Evolutionary conservation across 208 protist genomes (phyloP).

Genomic region (Spongospora subterranea): DNA sequence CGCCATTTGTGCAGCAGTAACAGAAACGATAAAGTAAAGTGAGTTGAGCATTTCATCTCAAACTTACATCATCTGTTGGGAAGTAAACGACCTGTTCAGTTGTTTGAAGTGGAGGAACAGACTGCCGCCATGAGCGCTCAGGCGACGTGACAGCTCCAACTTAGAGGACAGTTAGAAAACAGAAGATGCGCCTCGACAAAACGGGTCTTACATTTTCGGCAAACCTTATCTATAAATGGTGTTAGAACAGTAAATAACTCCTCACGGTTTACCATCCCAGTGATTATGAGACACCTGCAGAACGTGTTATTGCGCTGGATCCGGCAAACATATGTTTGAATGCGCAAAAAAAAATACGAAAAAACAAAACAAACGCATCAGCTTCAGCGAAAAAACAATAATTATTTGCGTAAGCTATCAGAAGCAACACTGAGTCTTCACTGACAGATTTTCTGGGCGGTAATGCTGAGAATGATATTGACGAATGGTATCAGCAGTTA

Average conservation of each 20-base stretch:
- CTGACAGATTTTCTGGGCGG: constrained; percentile 63
- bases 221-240: constrained; percentile 12
- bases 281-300: constrained; percentile 53
- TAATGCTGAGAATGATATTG: constrained; percentile 66
- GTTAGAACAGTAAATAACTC: constrained; percentile 44
- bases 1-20: too few species aligned
- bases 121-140: constrained; percentile 10
- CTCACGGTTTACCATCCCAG: constrained; percentile 52
- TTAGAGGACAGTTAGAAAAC: constrained; percentile 12
- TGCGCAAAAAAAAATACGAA: too few species aligned
- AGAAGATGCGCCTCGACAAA: background rate
- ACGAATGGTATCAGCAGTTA: constrained; percentile 64
- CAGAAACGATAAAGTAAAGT: too few species aligned
- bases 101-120: constrained; percentile 34
- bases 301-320: too few species aligned
- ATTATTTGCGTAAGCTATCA: background rate
- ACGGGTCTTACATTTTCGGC: background rate
- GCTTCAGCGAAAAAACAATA: too few species aligned
- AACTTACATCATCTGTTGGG: constrained; percentile 63
- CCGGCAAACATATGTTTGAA: too few species aligned
- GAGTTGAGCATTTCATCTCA: too few species aligned
- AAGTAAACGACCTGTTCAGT: constrained; percentile 40
- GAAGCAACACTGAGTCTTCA: too few species aligned
- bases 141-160: background rate
- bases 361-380: too few species aligned